Evolutionary conservation across 2,329 filamentous ascomycete species (phyloP), one percentile per base, ranked within the genome.

Genomic region (Tolypocladium sp.): DNA sequence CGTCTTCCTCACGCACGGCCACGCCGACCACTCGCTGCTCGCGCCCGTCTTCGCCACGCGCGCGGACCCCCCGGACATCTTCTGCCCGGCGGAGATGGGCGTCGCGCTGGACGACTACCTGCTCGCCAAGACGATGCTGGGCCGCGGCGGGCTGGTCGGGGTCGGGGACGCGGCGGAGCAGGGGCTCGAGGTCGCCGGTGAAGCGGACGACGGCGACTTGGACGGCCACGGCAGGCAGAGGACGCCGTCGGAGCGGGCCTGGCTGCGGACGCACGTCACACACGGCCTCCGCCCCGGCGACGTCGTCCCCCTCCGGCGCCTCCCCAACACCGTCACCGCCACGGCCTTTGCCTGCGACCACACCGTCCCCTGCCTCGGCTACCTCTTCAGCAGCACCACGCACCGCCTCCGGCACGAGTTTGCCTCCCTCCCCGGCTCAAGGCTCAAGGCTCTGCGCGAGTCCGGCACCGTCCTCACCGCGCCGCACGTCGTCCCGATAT

Each of bases 1-100:
- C 65, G 71, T 81, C 61, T 80, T 81, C 62, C 66, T 80, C 55
- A 80, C 78, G 0, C 78, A 81, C 60, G 78, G 78, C 54, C 78
- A 81, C 62, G 75, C 66, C 60, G 78, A 81, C 62, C 78, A 81
- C 64, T 73, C 74, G 2, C 69, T 79, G 6, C 68, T 78, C 1
- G 63, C 74, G 1, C 73, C 76, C 0, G 74, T 74, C 4, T 81
- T 79, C 57, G 71, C 75, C 57, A 76, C 74, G 57, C 69, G 75
- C 25, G 73, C 75, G 25, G 73, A 77, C 55, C 76, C 77, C 7
- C 77, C 78, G 0, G 77, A 80, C 53, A 67, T 81, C 56, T 77
- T 71, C 62, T 79, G 77, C 57, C 78, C 77, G 0, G 66, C 57
- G 1, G 73, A 75, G 63, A 75, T 79, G 69, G 68, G 65, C 60